phyloP scores from a whole-genome alignment of 208 protist species.

The Wallacemonas sp. region DNA sequence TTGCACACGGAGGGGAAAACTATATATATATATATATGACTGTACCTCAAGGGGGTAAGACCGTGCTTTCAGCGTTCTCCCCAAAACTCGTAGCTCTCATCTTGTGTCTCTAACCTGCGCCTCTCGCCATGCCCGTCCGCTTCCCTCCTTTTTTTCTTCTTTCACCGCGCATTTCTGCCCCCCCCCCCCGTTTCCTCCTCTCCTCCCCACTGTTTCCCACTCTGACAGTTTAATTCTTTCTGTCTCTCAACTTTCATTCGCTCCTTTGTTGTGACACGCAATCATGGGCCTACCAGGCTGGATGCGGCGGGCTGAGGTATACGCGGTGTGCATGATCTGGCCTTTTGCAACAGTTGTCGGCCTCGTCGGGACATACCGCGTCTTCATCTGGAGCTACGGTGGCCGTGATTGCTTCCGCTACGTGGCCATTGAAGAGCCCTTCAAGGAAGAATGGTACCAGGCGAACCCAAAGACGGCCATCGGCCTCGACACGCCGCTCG shows the following conservation, averaged over 20 bases:
- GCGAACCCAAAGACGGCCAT: constrained; percentile 82
- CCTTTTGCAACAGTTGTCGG: constrained; percentile 63
- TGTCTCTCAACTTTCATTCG: background rate
- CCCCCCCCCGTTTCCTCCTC: too few species aligned
- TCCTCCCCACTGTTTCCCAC: background rate
- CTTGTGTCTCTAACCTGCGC: too few species aligned
- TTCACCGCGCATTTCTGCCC: too few species aligned
- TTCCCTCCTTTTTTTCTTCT: too few species aligned
- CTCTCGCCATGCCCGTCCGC: too few species aligned
- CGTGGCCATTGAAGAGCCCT: constrained; percentile 82
- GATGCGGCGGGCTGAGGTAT: constrained; percentile 77
- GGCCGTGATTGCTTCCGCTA: constrained; percentile 88
- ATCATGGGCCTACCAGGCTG: constrained; percentile 71
- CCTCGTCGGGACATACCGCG: constrained; percentile 62
- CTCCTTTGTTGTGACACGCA: too few species aligned
- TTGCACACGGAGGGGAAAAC: too few species aligned
- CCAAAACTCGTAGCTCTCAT: too few species aligned
- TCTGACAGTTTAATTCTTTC: background rate
- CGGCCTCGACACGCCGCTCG: constrained; percentile 80
- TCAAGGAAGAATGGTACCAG: constrained; percentile 86
- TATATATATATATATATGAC: too few species aligned
- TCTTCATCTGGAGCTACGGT: constrained; percentile 91
- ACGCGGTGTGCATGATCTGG: constrained; percentile 86
- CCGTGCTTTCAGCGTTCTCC: too few species aligned
- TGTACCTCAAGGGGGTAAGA: too few species aligned